phyloP scores from a whole-genome alignment of 495 filamentous ascomycete genomes.

The Tuber calosporum region DNA sequence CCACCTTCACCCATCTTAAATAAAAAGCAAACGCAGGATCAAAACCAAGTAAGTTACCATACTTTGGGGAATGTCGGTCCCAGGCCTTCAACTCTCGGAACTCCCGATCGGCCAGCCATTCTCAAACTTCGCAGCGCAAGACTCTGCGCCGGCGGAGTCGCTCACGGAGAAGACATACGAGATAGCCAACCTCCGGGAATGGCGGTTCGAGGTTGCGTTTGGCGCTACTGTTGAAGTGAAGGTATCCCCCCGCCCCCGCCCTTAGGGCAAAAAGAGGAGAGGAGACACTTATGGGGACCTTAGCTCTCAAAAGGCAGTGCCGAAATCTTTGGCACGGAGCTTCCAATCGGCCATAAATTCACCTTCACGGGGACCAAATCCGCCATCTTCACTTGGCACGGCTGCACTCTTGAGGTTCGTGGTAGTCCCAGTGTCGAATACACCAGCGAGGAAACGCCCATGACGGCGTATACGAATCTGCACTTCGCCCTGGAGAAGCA shows the following conservation, averaged over 20 bases:
- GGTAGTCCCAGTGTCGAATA: slow-evolving; percentile 60
- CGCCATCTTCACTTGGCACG: slow-evolving; percentile 85
- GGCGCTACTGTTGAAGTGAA: slow-evolving; percentile 56
- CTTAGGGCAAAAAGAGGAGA: background rate
- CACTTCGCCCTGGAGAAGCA: slow-evolving; percentile 74
- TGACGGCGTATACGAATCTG: slow-evolving; percentile 73
- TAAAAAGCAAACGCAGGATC: background rate
- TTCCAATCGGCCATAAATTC: slow-evolving; percentile 72
- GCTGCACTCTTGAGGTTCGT: slow-evolving; percentile 71
- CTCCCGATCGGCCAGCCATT: slow-evolving; percentile 37
- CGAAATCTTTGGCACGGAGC: slow-evolving; percentile 92
- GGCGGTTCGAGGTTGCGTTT: slow-evolving; percentile 82
- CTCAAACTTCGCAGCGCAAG: slow-evolving; percentile 28
- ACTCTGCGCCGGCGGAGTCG: slow-evolving; percentile 27
- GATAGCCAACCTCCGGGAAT: slow-evolving; percentile 59
- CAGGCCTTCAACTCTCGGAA: slow-evolving; percentile 38
- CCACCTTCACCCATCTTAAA: background rate
- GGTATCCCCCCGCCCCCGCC: slow-evolving; percentile 43
- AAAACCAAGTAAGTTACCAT: background rate
- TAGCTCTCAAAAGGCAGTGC: slow-evolving; percentile 73
- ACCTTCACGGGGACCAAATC: slow-evolving; percentile 75
- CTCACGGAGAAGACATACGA: slow-evolving; percentile 40
- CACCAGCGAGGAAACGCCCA: slow-evolving; percentile 74
- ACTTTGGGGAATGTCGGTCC: slow-evolving; percentile 31
- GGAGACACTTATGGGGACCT: background rate